Evolutionary conservation across 192 early-diverging fungal genomes (phyloP).

Genomic region (Cetraspora pellucida): DNA sequence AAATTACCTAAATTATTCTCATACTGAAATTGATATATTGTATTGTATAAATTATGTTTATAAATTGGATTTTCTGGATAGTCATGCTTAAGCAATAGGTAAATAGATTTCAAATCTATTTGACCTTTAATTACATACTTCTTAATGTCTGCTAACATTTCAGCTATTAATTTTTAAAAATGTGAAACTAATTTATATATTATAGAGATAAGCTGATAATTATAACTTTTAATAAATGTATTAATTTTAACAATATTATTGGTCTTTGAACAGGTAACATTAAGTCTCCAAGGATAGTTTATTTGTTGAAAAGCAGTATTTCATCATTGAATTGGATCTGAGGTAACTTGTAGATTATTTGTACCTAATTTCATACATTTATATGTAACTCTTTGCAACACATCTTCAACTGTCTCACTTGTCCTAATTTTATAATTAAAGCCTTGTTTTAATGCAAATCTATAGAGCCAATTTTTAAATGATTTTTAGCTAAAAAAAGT

Average conservation of each 20-base stretch:
- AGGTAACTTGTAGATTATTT: neutral
- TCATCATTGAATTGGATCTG: neutral
- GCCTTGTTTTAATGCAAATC: neutral
- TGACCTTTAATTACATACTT: neutral
- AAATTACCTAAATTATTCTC: neutral
- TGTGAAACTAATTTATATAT: neutral
- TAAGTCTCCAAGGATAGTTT: too few relatives aligned
- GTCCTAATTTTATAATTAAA: neutral
- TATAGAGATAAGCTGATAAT: neutral
- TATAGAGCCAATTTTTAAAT: neutral
- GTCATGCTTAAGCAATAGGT: neutral
- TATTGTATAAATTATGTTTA: neutral
- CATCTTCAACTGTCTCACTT: neutral
- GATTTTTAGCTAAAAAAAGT: neutral
- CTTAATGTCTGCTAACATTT: neutral
- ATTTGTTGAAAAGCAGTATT: neutral
- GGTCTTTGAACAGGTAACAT: neutral
- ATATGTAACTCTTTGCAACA: neutral
- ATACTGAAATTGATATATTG: neutral
- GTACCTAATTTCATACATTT: neutral
- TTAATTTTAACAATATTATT: conserved; percentile 6
- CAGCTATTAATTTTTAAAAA: neutral
- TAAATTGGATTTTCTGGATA: neutral
- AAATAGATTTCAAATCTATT: neutral
- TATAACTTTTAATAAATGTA: neutral